Percentiles rank a stretch among this genome's conserved stretches.
Evolutionary conservation across 1,284 basidiomycete species (phyloP).

Genomic region (Ustilago hordei): DNA sequence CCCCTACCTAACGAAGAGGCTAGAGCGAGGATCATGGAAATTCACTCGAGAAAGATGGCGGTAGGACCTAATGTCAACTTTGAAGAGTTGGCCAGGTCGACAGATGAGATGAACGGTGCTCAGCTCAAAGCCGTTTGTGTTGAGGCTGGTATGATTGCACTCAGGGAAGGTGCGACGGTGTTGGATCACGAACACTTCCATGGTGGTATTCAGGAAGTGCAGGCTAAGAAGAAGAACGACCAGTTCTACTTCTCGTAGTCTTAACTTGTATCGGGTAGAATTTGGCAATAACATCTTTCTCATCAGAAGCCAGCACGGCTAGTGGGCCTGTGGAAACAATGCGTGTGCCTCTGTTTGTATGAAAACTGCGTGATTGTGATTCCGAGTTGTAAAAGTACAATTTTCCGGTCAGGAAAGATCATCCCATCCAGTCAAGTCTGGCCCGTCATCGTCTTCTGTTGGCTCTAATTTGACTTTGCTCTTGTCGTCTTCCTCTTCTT

Average conservation of each 20-base stretch:
- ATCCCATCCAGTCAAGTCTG: slow-evolving; percentile 47
- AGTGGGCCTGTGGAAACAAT: neutral
- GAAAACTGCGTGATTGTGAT: neutral
- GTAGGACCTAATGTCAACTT: slow-evolving; percentile 80
- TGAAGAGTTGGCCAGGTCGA: slow-evolving; percentile 80
- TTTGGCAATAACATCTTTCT: neutral
- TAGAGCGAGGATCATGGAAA: slow-evolving; percentile 80
- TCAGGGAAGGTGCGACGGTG: slow-evolving; percentile 87
- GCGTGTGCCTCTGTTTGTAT: neutral
- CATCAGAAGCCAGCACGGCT: neutral
- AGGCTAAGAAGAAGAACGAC: slow-evolving; percentile 69
- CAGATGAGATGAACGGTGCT: slow-evolving; percentile 82
- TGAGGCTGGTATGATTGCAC: slow-evolving; percentile 97
- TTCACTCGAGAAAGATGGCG: slow-evolving; percentile 92
- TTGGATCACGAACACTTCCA: slow-evolving; percentile 69
- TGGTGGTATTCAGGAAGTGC: slow-evolving; percentile 69
- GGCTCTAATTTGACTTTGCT: slow-evolving; percentile 23
- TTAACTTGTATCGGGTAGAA: neutral
- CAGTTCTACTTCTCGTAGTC: slow-evolving; percentile 63
- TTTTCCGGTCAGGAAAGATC: slow-evolving; percentile 22
- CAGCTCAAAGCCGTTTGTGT: slow-evolving; percentile 77
- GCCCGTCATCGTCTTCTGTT: neutral
- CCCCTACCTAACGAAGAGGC: slow-evolving; percentile 81
- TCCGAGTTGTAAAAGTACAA: neutral
- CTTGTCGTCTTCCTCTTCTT: slow-evolving; percentile 7